Evolutionary conservation across 768 basidiomycete genomes (phyloP).

Genomic region (Rhodotorula toruloides): DNA sequence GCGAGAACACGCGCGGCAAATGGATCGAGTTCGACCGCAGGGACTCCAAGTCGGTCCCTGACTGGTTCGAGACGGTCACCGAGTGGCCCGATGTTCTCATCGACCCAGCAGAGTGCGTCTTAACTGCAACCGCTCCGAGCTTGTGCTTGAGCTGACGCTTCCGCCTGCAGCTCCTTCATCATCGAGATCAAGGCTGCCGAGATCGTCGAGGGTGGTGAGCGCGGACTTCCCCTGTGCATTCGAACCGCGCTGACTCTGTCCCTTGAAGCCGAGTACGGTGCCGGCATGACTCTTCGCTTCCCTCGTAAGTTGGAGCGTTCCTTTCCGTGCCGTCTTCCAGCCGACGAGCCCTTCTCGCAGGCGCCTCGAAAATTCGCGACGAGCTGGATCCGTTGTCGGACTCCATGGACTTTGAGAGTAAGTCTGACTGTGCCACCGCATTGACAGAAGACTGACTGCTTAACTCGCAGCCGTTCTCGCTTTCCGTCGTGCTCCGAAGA

Average conservation of each 20-base stretch:
- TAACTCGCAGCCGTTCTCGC: background rate
- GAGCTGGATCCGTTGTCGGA: background rate
- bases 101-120: slow-evolving; percentile 72
- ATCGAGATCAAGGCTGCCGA: slow-evolving; percentile 90
- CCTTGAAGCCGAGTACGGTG: slow-evolving; percentile 61
- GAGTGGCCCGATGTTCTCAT: slow-evolving; percentile 89
- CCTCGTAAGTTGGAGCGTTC: slow-evolving; percentile 54
- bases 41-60: slow-evolving; percentile 51
- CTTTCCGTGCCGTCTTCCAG: slow-evolving; percentile 44
- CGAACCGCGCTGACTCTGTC: slow-evolving; percentile 1
- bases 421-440: background rate
- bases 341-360: background rate
- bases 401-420: background rate
- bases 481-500: slow-evolving; percentile 50
- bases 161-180: slow-evolving; percentile 71
- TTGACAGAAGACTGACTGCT: too few species aligned
- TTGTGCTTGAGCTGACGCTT: background rate
- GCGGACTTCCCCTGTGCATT: background rate
- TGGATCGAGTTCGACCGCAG: slow-evolving; percentile 74
- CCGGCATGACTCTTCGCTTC: slow-evolving; percentile 88
- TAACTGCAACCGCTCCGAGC: background rate
- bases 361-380: background rate
- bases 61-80: slow-evolving; percentile 57
- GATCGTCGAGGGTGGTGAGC: slow-evolving; percentile 65
- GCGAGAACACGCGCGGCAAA: slow-evolving; percentile 53